Evolutionary conservation across 2,329 filamentous ascomycete genomes (phyloP).

Genomic region (Hymenoscyphus infarciens): DNA sequence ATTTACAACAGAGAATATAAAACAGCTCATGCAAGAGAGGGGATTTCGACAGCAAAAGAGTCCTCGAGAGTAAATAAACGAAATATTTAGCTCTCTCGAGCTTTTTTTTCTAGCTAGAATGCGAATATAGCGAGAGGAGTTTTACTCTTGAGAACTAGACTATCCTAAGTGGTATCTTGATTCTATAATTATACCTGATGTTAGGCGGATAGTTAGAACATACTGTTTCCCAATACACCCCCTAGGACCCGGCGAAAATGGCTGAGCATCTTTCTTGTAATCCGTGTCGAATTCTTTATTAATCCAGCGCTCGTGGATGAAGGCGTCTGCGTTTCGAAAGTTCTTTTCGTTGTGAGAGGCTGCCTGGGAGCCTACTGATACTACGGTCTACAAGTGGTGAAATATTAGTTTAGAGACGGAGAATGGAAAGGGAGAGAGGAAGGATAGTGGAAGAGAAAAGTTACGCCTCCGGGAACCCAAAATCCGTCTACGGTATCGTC

Average conservation of each 20-base stretch:
- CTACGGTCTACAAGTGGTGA: conserved; percentile 12
- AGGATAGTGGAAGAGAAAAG: too few relatives aligned
- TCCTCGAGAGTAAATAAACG: too few relatives aligned
- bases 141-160: too few relatives aligned
- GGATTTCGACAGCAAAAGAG: too few relatives aligned
- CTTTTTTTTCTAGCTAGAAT: too few relatives aligned
- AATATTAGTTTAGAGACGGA: not conserved
- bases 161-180: too few relatives aligned
- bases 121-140: too few relatives aligned
- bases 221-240: conserved; percentile 24
- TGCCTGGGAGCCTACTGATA: conserved; percentile 18
- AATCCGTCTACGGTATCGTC: not conserved
- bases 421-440: not conserved
- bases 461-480: not conserved
- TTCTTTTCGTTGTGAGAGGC: conserved; percentile 16
- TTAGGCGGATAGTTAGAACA: not conserved
- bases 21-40: too few relatives aligned
- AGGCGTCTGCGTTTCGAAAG: conserved; percentile 30
- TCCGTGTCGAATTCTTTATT: conserved; percentile 19
- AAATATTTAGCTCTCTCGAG: too few relatives aligned
- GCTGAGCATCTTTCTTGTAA: conserved; percentile 17
- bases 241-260: conserved; percentile 23
- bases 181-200: too few relatives aligned
- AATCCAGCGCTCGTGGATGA: conserved; percentile 36
- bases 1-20: too few relatives aligned